These are phyloP conservation scores for Prunus armeniaca DNA, from an alignment of 306 rosid genomes.

Conservation along the genomic window DNA sequence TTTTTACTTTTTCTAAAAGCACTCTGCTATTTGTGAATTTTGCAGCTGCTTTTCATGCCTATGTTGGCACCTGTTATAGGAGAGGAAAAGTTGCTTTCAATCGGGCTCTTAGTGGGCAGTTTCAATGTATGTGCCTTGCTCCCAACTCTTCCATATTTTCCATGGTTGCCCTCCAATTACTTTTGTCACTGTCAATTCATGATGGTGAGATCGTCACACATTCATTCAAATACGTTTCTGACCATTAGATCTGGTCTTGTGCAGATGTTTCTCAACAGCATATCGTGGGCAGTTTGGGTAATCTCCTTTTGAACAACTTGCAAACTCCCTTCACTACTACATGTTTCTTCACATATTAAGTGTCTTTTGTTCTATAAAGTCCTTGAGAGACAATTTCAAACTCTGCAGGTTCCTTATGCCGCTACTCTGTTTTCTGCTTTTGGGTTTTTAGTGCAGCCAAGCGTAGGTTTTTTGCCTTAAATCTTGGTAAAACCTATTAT, in stretches of 20 bases:
- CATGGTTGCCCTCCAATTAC: neutral
- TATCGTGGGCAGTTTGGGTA: slow-evolving; percentile 88
- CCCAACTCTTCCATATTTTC: slow-evolving; percentile 4
- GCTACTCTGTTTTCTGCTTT: slow-evolving; percentile 41
- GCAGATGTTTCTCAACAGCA: slow-evolving; percentile 60
- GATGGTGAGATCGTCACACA: neutral
- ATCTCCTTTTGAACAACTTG: slow-evolving; percentile 8
- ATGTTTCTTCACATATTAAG: neutral
- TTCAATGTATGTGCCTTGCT: slow-evolving; percentile 38
- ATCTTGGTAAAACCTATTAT: neutral
- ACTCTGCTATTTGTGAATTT: slow-evolving; percentile 7
- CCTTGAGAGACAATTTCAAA: slow-evolving; percentile 13
- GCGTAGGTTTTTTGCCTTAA: slow-evolving; percentile 42
- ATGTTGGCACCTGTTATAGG: slow-evolving; percentile 49
- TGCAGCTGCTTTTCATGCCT: slow-evolving; percentile 76
- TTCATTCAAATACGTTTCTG: slow-evolving; percentile 5
- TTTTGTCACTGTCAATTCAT: neutral
- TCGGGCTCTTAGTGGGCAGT: slow-evolving; percentile 59
- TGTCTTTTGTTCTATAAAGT: neutral
- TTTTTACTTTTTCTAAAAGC: too few relatives aligned
- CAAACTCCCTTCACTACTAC: neutral
- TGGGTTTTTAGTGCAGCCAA: slow-evolving; percentile 53
- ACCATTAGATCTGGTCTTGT: slow-evolving; percentile 22
- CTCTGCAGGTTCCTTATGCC: slow-evolving; percentile 84
- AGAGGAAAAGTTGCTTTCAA: slow-evolving; percentile 71